Evolutionary conservation across 768 basidiomycete species (phyloP).

Genomic region (Auriscalpium orientale): DNA sequence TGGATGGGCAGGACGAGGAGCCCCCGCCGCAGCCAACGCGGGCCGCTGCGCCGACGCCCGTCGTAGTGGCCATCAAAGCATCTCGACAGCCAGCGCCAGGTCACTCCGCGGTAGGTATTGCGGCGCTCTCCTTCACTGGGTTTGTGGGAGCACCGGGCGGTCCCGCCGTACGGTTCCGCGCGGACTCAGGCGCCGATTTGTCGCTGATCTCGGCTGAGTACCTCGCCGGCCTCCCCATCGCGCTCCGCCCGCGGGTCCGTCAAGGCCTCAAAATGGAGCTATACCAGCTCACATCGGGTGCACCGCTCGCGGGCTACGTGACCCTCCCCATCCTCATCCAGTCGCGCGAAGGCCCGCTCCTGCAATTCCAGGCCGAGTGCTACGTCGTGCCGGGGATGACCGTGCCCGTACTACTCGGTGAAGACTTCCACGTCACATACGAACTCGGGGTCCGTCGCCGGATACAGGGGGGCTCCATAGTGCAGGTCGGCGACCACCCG

Average conservation of each 20-base stretch:
- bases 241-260: background rate
- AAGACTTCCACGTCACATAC: constrained; percentile 22
- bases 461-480: constrained; percentile 1
- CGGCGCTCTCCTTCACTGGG: background rate
- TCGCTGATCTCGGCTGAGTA: background rate
- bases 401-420: constrained; percentile 23
- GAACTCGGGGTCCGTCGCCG: constrained; percentile 13
- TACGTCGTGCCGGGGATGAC: constrained; percentile 22
- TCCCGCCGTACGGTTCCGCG: background rate
- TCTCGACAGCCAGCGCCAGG: background rate
- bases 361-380: constrained; percentile 14
- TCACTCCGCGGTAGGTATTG: background rate
- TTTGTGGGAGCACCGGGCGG: background rate
- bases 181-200: background rate
- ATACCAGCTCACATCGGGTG: background rate
- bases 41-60: too few species aligned
- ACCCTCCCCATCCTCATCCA: background rate
- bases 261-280: background rate
- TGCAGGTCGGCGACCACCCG: background rate
- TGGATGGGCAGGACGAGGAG: too few species aligned
- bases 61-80: too few species aligned
- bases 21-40: too few species aligned
- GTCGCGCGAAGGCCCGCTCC: background rate
- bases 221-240: background rate
- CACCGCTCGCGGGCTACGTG: background rate